Percentiles rank a stretch among this genome's conserved stretches.
Evolutionary conservation across 306 rosid species (phyloP).

Genomic region (Dryas drummondii): DNA sequence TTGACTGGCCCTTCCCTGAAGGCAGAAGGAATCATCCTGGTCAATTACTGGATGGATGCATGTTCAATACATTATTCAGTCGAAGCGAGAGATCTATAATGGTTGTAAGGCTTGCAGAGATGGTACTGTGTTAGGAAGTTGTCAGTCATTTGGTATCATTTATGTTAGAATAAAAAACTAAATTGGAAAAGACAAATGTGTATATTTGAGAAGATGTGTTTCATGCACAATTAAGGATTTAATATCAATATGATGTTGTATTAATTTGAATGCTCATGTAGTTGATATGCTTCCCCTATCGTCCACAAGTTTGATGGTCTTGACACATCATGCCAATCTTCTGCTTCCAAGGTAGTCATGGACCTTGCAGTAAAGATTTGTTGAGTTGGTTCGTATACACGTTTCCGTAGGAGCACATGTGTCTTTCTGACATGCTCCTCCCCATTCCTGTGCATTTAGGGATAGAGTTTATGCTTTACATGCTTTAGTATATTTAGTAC

Average conservation of each 20-base stretch:
- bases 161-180: conserved; percentile 8
- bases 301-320: not conserved
- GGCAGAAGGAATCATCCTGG: conserved; percentile 11
- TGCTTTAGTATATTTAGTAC: not conserved
- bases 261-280: not conserved
- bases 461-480: not conserved
- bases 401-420: not conserved
- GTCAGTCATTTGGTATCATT: not conserved
- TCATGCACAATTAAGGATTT: not conserved
- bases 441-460: not conserved
- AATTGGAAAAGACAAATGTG: not conserved
- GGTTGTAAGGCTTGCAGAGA: conserved; percentile 10
- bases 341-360: not conserved
- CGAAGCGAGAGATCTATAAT: not conserved
- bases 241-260: not conserved
- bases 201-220: not conserved
- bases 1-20: conserved; percentile 25
- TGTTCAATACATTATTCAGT: not conserved
- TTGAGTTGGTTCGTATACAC: too few relatives aligned
- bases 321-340: not conserved
- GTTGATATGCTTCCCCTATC: not conserved
- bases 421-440: not conserved
- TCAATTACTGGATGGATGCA: not conserved
- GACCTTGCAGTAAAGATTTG: too few relatives aligned
- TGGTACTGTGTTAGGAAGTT: not conserved